Conservation (phyloP, 352 stramenopile species). For the Phytophthora idaei region DNA sequence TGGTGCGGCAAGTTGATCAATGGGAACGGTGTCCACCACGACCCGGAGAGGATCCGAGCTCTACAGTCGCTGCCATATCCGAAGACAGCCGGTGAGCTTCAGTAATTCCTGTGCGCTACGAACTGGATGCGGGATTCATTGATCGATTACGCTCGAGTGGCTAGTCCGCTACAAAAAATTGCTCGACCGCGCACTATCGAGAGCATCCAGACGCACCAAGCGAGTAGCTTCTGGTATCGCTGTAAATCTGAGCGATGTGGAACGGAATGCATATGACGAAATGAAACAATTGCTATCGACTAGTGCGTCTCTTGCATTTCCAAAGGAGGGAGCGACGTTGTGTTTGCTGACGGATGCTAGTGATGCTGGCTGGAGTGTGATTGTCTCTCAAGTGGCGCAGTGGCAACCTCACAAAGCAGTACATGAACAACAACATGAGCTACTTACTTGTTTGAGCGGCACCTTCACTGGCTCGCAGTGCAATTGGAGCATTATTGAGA, state of each 20-base stretch:
- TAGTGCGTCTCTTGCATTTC: neutral
- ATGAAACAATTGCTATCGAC: neutral
- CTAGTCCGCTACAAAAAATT: too few relatives aligned
- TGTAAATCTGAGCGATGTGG: neutral
- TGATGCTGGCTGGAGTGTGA: neutral
- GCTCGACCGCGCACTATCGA: neutral
- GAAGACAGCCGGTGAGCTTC: too few relatives aligned
- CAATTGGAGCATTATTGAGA: neutral
- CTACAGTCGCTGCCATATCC: too few relatives aligned
- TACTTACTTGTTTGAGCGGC: neutral
- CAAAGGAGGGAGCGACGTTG: neutral
- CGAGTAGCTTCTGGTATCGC: neutral
- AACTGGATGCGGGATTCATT: too few relatives aligned
- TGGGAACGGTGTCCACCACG: too few relatives aligned
- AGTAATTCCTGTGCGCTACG: too few relatives aligned
- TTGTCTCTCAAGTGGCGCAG: neutral
- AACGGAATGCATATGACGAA: neutral
- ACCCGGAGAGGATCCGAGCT: too few relatives aligned
- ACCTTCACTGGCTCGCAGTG: neutral
- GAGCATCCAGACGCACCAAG: neutral
- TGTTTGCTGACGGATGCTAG: neutral
- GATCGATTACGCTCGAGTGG: too few relatives aligned
- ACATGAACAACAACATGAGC: neutral
- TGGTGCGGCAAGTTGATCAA: too few relatives aligned
- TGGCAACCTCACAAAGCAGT: neutral